These are phyloP conservation scores for Jamesozyma gamospora DNA, from an alignment of 805 yeast species.

Conservation along the genomic window DNA sequence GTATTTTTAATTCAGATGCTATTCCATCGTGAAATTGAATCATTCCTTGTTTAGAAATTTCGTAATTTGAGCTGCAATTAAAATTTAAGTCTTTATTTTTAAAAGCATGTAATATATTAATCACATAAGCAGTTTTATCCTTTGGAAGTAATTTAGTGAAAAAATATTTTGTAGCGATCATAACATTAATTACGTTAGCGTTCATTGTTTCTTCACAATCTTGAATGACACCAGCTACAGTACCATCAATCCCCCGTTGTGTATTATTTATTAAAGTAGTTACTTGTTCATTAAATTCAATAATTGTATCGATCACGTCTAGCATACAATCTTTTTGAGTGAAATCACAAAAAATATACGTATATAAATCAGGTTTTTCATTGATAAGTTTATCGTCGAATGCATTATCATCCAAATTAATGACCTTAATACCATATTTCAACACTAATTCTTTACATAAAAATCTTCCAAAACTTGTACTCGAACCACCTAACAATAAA, in stretches of 20 bases:
- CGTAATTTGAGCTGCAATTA: slow-evolving; percentile 2
- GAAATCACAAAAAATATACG: slow-evolving; percentile 6
- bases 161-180: slow-evolving; percentile 15
- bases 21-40: slow-evolving; percentile 22
- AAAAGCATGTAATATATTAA: slow-evolving; percentile 6
- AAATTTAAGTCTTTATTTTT: background rate
- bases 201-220: slow-evolving; percentile 8
- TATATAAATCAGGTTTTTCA: background rate
- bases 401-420: slow-evolving; percentile 11
- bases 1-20: slow-evolving; percentile 11
- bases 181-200: slow-evolving; percentile 15
- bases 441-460: slow-evolving; percentile 7
- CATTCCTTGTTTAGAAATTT: slow-evolving; percentile 15
- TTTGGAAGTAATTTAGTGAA: slow-evolving; percentile 7
- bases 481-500: slow-evolving; percentile 18
- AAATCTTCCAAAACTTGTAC: slow-evolving; percentile 10
- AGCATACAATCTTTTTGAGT: background rate
- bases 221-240: slow-evolving; percentile 2
- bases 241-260: slow-evolving; percentile 8
- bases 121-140: slow-evolving; percentile 9
- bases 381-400: background rate
- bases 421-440: slow-evolving; percentile 4
- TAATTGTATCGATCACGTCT: background rate
- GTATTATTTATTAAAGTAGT: slow-evolving; percentile 17
- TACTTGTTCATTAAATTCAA: background rate